Base-by-base conservation (phyloP, 768 basidiomycete genomes). In the Guyanaporus albipodus region DNA sequence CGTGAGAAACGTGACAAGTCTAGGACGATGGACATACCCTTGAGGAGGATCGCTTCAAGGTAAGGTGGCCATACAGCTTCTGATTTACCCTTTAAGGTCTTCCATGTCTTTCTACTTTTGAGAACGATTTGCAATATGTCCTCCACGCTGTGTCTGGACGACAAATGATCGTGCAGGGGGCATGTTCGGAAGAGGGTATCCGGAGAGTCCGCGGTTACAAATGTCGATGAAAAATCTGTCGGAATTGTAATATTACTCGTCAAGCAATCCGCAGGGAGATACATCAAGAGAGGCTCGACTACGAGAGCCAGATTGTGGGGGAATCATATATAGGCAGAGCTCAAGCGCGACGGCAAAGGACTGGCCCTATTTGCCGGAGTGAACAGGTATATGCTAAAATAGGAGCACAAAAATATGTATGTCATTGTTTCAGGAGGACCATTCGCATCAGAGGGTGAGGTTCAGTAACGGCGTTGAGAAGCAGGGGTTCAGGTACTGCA, bases 11-110 rank as follows among this genome's bases (percentile, higher is more conserved):
- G 40, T 49, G 42, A 51, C 37, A 35, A 50, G 44, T 38, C 34
- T 18, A 36, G 22, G 39, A 41, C 26, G 41, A 48, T 48, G 44
- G 50, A 44, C 68, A 34, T 50, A 83, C 87, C 87, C 75, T 87
- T 82, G 34, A 89, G 75, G 54, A 89, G 71, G 32, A 83, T 83
- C 23, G 82, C 84, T 70, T 89, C 87, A 41, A 89, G 78, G 55
- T 83, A 77, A 10, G 82, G 84, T 42, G 87, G 87, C 87, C 87
- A 88, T 18, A 89, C 85, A 9, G 83, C 75, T 61, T 88, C 85
- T 24, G 80, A 78, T 37, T 55, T 55, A 36, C 83, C 85, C 60
- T 78, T 77, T 22, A 83, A 66, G 0, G 82, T 85, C 61, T 87
- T 85, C 83, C 84, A 88, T 58, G 77, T 82, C 66, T 86, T 87